phyloP scores from a whole-genome alignment of 257 asterid species.

The Solanum arcanum region DNA sequence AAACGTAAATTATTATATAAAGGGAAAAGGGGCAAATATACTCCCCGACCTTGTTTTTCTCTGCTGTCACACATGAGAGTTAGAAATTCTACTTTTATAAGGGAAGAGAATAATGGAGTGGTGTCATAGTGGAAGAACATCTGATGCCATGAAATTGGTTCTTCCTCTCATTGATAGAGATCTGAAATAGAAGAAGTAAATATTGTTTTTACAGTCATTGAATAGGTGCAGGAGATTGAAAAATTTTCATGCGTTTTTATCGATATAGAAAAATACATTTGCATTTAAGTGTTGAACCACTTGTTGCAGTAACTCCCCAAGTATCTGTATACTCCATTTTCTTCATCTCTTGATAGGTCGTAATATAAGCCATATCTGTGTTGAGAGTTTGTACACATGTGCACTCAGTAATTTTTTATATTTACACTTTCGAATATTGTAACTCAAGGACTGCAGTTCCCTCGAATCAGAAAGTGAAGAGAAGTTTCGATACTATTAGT shows the following conservation, averaged over 20 bases:
- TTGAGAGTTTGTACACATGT: not conserved
- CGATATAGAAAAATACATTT: not conserved
- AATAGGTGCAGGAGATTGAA: not conserved
- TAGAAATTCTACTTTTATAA: not conserved
- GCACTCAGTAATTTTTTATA: not conserved
- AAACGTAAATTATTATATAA: not conserved
- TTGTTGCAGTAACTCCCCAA: not conserved
- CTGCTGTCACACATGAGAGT: not conserved
- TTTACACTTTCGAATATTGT: not conserved
- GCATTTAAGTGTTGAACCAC: not conserved
- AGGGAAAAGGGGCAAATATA: not conserved
- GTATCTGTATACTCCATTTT: not conserved
- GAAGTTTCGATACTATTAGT: not conserved
- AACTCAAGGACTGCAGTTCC: not conserved
- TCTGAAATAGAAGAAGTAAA: not conserved
- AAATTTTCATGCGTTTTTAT: not conserved
- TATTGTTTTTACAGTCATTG: not conserved
- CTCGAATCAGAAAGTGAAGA: not conserved
- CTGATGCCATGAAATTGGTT: not conserved
- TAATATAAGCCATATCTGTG: not conserved
- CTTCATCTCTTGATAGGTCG: not conserved
- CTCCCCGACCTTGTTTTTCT: not conserved
- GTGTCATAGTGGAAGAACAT: not conserved
- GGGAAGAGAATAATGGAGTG: not conserved
- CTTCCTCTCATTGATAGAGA: not conserved